A percentile compares a stretch with the other conserved stretches of the same genome.
These are phyloP conservation scores for Stephanodiscus minutulus DNA, from an alignment of 108 stramenopile genomes.

Conservation along the genomic window DNA sequence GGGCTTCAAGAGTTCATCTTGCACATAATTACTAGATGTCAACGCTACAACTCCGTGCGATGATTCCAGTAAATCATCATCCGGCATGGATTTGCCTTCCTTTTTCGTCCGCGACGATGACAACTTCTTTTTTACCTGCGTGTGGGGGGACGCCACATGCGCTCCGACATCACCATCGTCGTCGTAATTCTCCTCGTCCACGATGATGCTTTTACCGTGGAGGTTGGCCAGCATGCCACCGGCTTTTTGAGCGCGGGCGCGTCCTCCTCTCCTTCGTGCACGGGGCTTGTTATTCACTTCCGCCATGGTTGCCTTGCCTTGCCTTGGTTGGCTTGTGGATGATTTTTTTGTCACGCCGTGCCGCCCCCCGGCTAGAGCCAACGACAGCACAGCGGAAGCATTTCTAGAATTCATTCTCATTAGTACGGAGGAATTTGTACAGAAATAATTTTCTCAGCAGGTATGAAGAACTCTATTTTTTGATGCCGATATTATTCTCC, in stretches of 20 bases:
- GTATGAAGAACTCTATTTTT: too few species aligned
- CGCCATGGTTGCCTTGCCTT: constrained; percentile 25
- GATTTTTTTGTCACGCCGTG: not conserved
- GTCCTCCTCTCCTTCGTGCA: constrained; percentile 25
- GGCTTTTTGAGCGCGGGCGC: constrained; percentile 26
- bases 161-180: constrained; percentile 1
- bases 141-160: not conserved
- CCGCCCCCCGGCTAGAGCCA: too few species aligned
- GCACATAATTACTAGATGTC: not conserved
- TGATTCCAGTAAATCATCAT: not conserved
- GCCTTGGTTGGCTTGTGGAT: not conserved
- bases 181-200: not conserved
- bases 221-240: constrained; percentile 24
- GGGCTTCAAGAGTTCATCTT: not conserved
- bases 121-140: not conserved
- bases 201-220: not conserved
- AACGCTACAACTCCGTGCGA: not conserved
- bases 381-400: not conserved
- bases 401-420: not conserved
- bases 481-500: too few species aligned
- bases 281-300: constrained; percentile 7
- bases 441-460: too few species aligned
- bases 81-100: not conserved
- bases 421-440: too few species aligned
- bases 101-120: not conserved